Evolutionary conservation across 208 protist genomes (phyloP).

Genomic region (Leishmania tarentolae): DNA sequence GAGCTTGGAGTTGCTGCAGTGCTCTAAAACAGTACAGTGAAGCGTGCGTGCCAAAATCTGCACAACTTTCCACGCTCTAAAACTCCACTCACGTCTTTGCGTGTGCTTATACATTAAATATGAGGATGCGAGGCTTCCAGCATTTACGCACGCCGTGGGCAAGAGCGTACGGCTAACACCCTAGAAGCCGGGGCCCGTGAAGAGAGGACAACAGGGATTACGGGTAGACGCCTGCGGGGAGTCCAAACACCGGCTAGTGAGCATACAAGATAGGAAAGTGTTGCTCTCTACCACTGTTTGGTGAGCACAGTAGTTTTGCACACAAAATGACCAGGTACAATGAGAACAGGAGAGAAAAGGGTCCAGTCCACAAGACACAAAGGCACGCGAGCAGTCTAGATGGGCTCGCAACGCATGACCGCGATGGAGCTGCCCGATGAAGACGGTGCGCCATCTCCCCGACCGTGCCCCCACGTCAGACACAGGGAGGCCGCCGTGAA

Average conservation of each 20-base stretch:
- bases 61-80: background rate
- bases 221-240: too few species aligned
- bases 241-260: background rate
- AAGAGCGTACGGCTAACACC: background rate
- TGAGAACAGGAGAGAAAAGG: too few species aligned
- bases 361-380: too few species aligned
- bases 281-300: background rate
- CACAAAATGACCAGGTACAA: too few species aligned
- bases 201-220: background rate
- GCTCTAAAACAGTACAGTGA: background rate
- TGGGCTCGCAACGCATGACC: too few species aligned
- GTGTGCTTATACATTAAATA: background rate
- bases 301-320: background rate
- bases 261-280: too few species aligned
- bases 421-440: too few species aligned
- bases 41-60: background rate
- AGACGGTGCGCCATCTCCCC: too few species aligned
- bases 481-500: too few species aligned
- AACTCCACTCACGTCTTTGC: background rate
- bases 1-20: background rate
- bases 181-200: too few species aligned
- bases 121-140: background rate
- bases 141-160: background rate
- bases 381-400: too few species aligned
- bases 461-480: too few species aligned